Conservation (phyloP, 106 monocot genomes). For the Dioscorea alata region DNA sequence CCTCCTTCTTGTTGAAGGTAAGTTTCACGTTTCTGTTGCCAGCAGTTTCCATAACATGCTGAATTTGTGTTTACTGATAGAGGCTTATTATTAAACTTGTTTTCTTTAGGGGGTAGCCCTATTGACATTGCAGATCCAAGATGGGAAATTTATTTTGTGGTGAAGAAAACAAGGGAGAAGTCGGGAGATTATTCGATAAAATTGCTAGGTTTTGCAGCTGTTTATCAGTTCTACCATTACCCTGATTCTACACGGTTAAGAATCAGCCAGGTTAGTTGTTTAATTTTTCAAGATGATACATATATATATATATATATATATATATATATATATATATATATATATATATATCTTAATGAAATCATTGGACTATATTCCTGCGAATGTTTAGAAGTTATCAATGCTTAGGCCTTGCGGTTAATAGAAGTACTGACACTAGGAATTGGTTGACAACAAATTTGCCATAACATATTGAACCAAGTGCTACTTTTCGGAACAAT, state of each 20-base stretch:
- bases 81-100: conserved; percentile 3
- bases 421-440: too few relatives aligned
- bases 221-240: conserved; percentile 80
- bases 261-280: conserved; percentile 71
- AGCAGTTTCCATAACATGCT: too few relatives aligned
- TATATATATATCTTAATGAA: too few relatives aligned
- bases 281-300: neutral
- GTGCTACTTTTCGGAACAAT: too few relatives aligned
- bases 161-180: conserved; percentile 35
- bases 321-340: too few relatives aligned
- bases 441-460: too few relatives aligned
- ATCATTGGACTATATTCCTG: too few relatives aligned
- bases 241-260: conserved; percentile 77
- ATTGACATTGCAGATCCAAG: conserved; percentile 81
- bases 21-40: neutral
- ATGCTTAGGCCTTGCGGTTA: too few relatives aligned
- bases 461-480: too few relatives aligned
- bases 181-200: conserved; percentile 18
- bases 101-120: conserved; percentile 53
- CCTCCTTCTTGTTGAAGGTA: conserved; percentile 91
- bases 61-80: too few relatives aligned
- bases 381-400: too few relatives aligned
- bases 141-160: conserved; percentile 83
- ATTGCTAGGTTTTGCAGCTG: conserved; percentile 77
- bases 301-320: too few relatives aligned